These are phyloP conservation scores for Populus pruinosa DNA, from an alignment of 345 rosid species.

Conservation along the genomic window DNA sequence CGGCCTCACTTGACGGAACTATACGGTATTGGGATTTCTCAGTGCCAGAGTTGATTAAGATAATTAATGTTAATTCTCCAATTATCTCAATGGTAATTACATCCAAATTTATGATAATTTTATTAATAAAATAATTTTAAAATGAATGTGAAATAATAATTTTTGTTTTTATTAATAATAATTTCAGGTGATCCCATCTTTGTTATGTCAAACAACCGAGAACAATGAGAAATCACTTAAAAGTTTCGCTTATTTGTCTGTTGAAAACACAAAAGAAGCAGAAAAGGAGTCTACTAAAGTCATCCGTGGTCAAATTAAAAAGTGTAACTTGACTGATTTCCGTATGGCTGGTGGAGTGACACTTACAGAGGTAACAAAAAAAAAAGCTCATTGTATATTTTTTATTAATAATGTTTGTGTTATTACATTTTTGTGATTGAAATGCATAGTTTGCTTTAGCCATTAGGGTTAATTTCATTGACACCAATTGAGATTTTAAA, in stretches of 20 bases:
- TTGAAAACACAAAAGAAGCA: constrained; percentile 36
- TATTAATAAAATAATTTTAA: not conserved
- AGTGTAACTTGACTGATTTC: constrained; percentile 65
- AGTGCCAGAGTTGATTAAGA: constrained; percentile 68
- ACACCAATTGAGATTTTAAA: not conserved
- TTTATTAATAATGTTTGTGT: not conserved
- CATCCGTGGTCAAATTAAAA: constrained; percentile 52
- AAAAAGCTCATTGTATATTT: not conserved
- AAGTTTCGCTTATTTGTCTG: constrained; percentile 66
- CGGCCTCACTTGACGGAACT: constrained; percentile 88
- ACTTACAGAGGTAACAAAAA: constrained; percentile 60
- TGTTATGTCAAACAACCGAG: constrained; percentile 38
- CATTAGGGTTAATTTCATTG: not conserved
- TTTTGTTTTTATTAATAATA: not conserved
- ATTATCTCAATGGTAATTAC: constrained; percentile 69
- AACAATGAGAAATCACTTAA: constrained; percentile 30
- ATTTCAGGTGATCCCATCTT: constrained; percentile 76
- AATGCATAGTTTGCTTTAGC: not conserved
- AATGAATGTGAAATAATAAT: not conserved
- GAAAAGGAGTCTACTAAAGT: not conserved
- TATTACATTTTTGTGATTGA: not conserved
- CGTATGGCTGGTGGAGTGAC: constrained; percentile 55
- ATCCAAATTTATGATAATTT: not conserved
- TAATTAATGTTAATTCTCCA: constrained; percentile 51
- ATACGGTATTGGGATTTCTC: constrained; percentile 90